phyloP scores from a whole-genome alignment of 208 protist genomes.

The Kentomonas sorsogonicus region DNA sequence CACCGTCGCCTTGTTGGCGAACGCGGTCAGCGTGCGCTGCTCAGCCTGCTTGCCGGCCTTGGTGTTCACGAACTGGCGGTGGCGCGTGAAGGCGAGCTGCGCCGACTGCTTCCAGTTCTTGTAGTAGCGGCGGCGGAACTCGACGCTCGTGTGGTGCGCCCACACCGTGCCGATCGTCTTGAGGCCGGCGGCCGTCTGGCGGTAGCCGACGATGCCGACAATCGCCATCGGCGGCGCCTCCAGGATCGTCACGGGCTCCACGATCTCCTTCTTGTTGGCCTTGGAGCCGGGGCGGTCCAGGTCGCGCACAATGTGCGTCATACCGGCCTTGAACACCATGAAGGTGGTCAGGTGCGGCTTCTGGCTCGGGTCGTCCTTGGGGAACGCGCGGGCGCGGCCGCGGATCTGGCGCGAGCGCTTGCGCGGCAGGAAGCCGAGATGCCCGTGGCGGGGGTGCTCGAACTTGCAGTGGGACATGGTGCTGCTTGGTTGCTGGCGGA shows the following conservation, averaged over 20 bases:
- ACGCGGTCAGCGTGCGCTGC: conserved; percentile 82
- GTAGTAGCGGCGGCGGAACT: conserved; percentile 97
- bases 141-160: conserved; percentile 94
- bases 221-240: conserved; percentile 98
- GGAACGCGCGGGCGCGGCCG: conserved; percentile 93
- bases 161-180: conserved; percentile 98
- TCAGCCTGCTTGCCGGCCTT: conserved; percentile 85
- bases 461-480: conserved; percentile 96
- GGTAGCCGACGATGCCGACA: conserved; percentile 98
- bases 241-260: conserved; percentile 98
- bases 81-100: conserved; percentile 97
- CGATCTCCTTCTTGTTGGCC: conserved; percentile 98
- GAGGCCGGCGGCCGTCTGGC: conserved; percentile 95
- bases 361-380: conserved; percentile 93
- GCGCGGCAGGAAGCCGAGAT: conserved; percentile 96
- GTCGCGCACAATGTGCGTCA: conserved; percentile 99
- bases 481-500: conserved; percentile 1
- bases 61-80: conserved; percentile 77
- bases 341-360: conserved; percentile 96
- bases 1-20: conserved; percentile 95
- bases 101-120: conserved; percentile 98
- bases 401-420: conserved; percentile 93
- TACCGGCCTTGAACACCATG: conserved; percentile 99
- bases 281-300: conserved; percentile 94
- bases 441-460: conserved; percentile 97